A percentile compares a stretch with the other conserved stretches of the same genome.
Conservation (phyloP, 305 asterid genomes). For the Rubia tinctorum region DNA sequence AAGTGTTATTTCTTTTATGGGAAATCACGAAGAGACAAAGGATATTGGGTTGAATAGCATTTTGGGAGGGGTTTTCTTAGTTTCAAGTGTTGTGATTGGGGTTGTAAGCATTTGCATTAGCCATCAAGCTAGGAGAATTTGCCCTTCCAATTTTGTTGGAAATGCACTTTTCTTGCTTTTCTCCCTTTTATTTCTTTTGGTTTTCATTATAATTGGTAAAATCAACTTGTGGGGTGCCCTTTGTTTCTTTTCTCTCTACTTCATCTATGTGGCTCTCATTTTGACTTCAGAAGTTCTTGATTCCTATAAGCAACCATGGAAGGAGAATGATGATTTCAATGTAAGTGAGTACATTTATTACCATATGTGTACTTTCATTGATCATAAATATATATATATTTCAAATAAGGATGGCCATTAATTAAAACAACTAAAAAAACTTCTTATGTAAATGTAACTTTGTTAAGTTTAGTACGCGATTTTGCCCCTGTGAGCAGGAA, state of each 20-base stretch:
- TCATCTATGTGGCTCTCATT: conserved; percentile 47
- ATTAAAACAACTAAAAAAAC: too few species aligned
- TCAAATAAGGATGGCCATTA: too few species aligned
- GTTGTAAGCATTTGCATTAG: conserved; percentile 41
- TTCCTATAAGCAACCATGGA: conserved; percentile 13
- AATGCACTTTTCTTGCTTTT: conserved; percentile 61
- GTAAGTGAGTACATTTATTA: neutral
- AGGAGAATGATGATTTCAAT: neutral
- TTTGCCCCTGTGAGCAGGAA: neutral
- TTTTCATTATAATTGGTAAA: conserved; percentile 37
- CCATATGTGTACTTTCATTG: neutral
- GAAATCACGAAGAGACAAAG: conserved; percentile 26
- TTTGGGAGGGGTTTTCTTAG: conserved; percentile 78
- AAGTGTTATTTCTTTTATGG: conserved; percentile 51
- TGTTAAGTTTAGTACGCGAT: too few species aligned
- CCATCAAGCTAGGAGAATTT: conserved; percentile 25
- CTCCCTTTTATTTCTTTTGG: conserved; percentile 43
- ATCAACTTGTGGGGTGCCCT: conserved; percentile 60
- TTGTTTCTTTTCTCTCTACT: conserved; percentile 46
- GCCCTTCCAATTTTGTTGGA: conserved; percentile 45
- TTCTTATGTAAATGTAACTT: too few species aligned
- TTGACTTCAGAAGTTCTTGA: conserved; percentile 41
- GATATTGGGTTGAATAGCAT: conserved; percentile 66
- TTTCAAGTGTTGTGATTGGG: conserved; percentile 68
- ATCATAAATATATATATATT: too few species aligned